A percentile compares a stretch with the other conserved stretches of the same genome.
These are phyloP conservation scores for Monilinia aucupariae DNA, from an alignment of 2,329 filamentous ascomycete species.

Conservation along the genomic window DNA sequence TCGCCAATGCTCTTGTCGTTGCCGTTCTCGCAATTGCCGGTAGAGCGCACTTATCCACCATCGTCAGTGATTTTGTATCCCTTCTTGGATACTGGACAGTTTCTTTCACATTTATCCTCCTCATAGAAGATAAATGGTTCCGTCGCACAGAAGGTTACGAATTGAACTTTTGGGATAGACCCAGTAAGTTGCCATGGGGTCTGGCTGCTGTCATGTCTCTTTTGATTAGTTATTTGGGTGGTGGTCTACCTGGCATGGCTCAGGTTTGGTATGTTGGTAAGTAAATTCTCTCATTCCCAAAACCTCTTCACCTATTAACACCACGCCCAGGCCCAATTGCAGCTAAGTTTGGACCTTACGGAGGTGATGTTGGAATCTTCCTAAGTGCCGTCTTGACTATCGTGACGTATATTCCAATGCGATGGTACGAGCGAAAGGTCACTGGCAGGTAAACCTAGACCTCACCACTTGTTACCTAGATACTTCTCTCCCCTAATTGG, in stretches of 20 bases:
- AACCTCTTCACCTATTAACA: not conserved
- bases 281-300: not conserved
- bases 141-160: conserved; percentile 29
- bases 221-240: conserved; percentile 30
- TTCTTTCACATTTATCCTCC: conserved; percentile 31
- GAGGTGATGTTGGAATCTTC: conserved; percentile 33
- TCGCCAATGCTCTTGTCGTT: conserved; percentile 30
- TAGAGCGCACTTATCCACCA: conserved; percentile 27
- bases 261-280: conserved; percentile 34
- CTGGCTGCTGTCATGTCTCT: conserved; percentile 31
- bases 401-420: conserved; percentile 28
- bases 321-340: conserved; percentile 29
- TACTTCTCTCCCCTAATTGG: not conserved
- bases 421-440: conserved; percentile 31
- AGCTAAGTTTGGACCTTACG: conserved; percentile 28
- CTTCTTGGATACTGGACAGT: conserved; percentile 34
- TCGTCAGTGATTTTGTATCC: conserved; percentile 33
- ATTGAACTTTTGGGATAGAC: conserved; percentile 30
- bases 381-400: conserved; percentile 29
- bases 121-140: conserved; percentile 32
- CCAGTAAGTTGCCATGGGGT: conserved; percentile 30
- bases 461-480: not conserved
- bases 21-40: conserved; percentile 32
- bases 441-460: conserved; percentile 22
- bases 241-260: conserved; percentile 32